Base-by-base conservation (phyloP, 768 basidiomycete genomes). In the Serendipita sp. region DNA sequence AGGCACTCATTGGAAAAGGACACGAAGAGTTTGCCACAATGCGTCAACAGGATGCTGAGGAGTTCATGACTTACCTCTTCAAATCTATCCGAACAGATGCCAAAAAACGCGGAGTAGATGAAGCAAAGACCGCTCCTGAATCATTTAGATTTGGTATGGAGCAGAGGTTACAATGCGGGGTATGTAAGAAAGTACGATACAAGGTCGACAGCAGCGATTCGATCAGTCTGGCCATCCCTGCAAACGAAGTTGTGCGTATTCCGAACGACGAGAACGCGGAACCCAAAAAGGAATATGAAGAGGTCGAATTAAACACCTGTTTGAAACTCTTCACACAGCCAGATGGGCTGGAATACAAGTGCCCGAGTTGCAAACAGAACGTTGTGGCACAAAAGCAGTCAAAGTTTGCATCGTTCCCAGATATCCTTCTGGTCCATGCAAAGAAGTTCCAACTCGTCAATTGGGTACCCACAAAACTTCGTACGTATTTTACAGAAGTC, bases 1-100 rank as follows among this genome's bases (percentile, higher is more conserved):
- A 97, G 74, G 76, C 84, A 3, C 81, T 98, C 8, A 83, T 98
- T 41, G 95, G 95, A 2, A 89, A 88, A 68, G 92, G 91, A 0
- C 96, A 98, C 70, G 82, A 82, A 37, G 96, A 97, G 75, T 98
- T 98, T 70, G 78, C 88, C 38, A 98, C 94, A 54, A 98, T 97
- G 94, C 81, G 83, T 63, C 95, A 99, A 74, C 96, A 98, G 72
- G 96, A 99, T 70, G 85, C 93, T 3, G 92, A 95, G 71, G 95
- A 98, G 74, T 98, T 97, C 76, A 80, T 99, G 64, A 80, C 83
- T 41, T 83, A 95, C 74, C 76, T 98, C 1, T 70, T 98, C 63
- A 85, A 83, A 3, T 78, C 82, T 18, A 74, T 99, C 11, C 78
- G 90, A 65, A 78, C 87, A 68, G 80, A 89, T 68, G 78, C 78